Percentiles rank a stretch among this genome's conserved stretches.
These are phyloP conservation scores for Fagopyrum homotropicum DNA, from an alignment of 148 eudicot genomes.

Conservation along the genomic window DNA sequence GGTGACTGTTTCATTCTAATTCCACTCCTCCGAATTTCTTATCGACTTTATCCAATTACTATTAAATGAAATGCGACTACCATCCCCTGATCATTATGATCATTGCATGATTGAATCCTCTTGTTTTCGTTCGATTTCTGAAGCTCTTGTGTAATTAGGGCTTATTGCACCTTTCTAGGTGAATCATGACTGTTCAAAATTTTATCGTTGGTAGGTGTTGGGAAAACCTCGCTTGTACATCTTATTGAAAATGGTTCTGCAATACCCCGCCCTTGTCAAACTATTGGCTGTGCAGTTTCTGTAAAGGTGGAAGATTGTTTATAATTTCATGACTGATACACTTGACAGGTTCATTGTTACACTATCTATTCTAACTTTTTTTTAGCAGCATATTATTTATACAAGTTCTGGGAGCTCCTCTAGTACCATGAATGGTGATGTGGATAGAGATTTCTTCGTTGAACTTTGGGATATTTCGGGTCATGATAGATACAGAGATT, in stretches of 20 bases:
- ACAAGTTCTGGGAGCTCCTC: not conserved
- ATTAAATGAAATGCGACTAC: not conserved
- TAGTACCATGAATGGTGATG: not conserved
- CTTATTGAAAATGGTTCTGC: constrained; percentile 75
- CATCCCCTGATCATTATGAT: no score
- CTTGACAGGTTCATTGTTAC: not conserved
- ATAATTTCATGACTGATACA: not conserved
- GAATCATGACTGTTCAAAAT: not conserved
- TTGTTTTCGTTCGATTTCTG: not conserved
- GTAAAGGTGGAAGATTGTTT: constrained; percentile 38
- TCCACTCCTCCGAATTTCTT: not conserved
- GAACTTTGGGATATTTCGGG: constrained; percentile 9
- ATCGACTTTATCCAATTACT: not conserved
- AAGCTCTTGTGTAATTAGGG: not conserved
- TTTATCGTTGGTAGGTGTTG: constrained; percentile 53
- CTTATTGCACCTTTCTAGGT: not conserved
- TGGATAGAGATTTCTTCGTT: constrained; percentile 3
- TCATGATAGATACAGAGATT: constrained; percentile 2
- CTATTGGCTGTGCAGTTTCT: constrained; percentile 63
- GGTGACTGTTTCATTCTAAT: constrained; percentile 23
- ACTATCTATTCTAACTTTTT: not conserved
- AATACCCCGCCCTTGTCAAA: constrained; percentile 52
- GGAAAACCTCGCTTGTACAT: constrained; percentile 74
- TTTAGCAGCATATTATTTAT: not conserved
- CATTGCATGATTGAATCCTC: not conserved